Base-by-base conservation (phyloP, 2,329 filamentous ascomycete species). In the Magnaporthiopsis incrustans region DNA sequence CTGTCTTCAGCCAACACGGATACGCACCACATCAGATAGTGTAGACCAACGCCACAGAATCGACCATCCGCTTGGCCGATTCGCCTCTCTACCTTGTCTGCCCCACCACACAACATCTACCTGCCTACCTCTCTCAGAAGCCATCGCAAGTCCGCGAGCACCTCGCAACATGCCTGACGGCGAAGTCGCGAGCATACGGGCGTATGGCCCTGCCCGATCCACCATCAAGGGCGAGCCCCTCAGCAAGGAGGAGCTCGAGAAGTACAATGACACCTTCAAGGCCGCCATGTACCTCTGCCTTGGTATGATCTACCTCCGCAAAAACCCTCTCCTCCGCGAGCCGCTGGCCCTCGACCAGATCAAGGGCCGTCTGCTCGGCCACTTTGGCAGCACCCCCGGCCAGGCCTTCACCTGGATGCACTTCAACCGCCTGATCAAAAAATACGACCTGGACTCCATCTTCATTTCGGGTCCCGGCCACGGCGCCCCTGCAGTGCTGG, bases 351-450 rank as follows among this genome's bases (percentile, higher is more conserved):
- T 83, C 38, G 85, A 90, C 63, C 87, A 92, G 71, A 79, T 92
- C 77, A 93, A 93, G 77, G 81, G 83, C 65, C 85, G 90, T 68
- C 79, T 92, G 11, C 79, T 93, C 2, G 90, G 90, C 56, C 90
- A 93, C 73, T 93, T 90, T 81, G 90, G 90, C 63, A 91, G 88
- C 3, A 89, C 90, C 61, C 87, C 90, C n/a, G 90, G 89, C 18
- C 90, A 92, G 75, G 87, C 89, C 65, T 92, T 93, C 76, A 90
- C 89, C 44, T 92, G 87, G 74, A 90, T 92, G 78, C 89, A 92
- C 77, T 89, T 91, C 81, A 92, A 92, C 75, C 87, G 89, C 44
- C 78, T 92, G 65, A 91, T 92, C 80, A 91, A 89, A 75, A 92
- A 92, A 76, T 89, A 91, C 71, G 84, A 90, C 67, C 77, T 92